phyloP scores from a whole-genome alignment of 2,329 filamentous ascomycete genomes.

The Coniochaeta prunicola region DNA sequence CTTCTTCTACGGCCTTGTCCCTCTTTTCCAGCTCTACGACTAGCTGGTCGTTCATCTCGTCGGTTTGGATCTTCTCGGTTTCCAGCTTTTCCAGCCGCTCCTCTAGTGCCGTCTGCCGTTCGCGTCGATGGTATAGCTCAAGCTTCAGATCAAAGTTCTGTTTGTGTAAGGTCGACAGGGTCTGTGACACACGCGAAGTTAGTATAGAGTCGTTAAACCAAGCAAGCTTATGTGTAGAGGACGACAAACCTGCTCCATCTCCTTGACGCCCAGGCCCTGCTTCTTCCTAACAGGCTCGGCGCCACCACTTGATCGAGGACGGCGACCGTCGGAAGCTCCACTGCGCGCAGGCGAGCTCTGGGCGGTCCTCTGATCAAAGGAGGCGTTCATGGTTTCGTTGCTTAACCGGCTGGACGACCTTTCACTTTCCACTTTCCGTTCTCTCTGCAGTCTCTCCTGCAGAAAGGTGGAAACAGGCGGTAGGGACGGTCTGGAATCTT shows the following conservation, averaged over 20 bases:
- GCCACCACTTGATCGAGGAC: constrained; percentile 35
- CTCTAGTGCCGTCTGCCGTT: constrained; percentile 55
- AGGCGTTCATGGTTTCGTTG: constrained; percentile 28
- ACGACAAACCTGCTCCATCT: constrained; percentile 55
- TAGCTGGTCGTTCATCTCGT: constrained; percentile 51
- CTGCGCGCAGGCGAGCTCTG: constrained; percentile 31
- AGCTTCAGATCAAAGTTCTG: constrained; percentile 73
- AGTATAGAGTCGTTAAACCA: neutral
- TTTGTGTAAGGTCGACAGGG: constrained; percentile 62
- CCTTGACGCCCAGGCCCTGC: constrained; percentile 51
- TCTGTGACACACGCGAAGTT: constrained; percentile 27
- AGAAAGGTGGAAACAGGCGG: constrained; percentile 41
- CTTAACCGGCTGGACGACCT: constrained; percentile 29
- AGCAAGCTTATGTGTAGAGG: neutral
- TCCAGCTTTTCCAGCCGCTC: constrained; percentile 48
- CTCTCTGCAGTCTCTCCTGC: constrained; percentile 46
- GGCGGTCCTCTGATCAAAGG: constrained; percentile 28
- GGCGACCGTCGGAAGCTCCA: constrained; percentile 24
- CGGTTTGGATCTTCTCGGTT: constrained; percentile 41
- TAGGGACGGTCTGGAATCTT: constrained; percentile 31
- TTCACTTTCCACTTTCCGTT: constrained; percentile 42
- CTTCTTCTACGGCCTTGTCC: constrained; percentile 64
- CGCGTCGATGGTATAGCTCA: constrained; percentile 61
- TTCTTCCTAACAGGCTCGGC: constrained; percentile 37
- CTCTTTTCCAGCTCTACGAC: constrained; percentile 48